Evolutionary conservation across 306 rosid species (phyloP).

Genomic region (Biancaea sappan): DNA sequence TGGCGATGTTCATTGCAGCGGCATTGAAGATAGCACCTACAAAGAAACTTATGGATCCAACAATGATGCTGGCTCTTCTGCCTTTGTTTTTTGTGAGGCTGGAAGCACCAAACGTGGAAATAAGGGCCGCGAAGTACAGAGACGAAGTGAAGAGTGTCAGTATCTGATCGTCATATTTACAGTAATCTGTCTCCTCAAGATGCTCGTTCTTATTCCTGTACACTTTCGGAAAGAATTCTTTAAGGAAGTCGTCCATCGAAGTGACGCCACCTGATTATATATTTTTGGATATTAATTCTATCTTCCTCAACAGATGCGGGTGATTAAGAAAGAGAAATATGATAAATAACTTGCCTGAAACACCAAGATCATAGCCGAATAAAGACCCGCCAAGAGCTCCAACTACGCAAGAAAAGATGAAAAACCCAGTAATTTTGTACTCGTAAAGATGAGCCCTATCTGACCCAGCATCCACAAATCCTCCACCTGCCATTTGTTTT

Average conservation of each 20-base stretch:
- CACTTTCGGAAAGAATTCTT: conserved; percentile 73
- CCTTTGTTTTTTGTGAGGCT: conserved; percentile 54
- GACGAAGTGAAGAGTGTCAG: conserved; percentile 37
- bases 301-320: no score
- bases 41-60: conserved; percentile 66
- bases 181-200: conserved; percentile 76
- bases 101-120: conserved; percentile 42
- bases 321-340: no score
- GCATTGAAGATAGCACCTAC: conserved; percentile 24
- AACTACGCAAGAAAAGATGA: conserved; percentile 68
- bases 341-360: conserved; percentile 60
- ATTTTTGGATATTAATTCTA: background rate
- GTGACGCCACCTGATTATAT: conserved; percentile 76
- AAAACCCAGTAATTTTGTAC: conserved; percentile 60
- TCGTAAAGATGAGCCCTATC: conserved; percentile 78
- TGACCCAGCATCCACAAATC: conserved; percentile 38
- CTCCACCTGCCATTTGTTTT: conserved; percentile 71
- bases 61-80: conserved; percentile 61
- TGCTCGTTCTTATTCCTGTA: conserved; percentile 67
- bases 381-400: conserved; percentile 93
- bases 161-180: conserved; percentile 81
- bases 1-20: background rate
- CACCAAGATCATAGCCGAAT: conserved; percentile 93
- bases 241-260: conserved; percentile 88
- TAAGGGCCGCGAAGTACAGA: background rate